Evolutionary conservation across 129 eudicot species (phyloP), one percentile per base, ranked within the genome.

Genomic region (Tagetes erecta): DNA sequence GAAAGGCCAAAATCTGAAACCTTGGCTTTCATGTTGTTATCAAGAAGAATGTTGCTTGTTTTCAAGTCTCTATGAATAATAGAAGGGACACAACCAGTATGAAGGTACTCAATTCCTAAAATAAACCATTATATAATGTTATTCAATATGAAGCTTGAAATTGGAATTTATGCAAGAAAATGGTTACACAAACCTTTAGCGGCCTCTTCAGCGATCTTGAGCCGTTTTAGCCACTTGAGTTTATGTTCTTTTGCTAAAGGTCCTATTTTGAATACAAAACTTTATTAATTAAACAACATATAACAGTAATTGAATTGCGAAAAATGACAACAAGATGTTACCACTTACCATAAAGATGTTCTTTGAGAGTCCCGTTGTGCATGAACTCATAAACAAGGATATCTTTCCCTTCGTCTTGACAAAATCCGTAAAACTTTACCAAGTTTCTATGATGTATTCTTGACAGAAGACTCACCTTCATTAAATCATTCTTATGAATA

Each of bases 1-100:
- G 99, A 94, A 76, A 94, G 99, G 49, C 99, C 99, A 79, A 94
- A 94, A 88, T 94, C 99, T 33, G 99, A 94, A 71, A 94, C 99
- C 84, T 94, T 94, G 6, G 99, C 99, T 79, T 86, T 83, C 96
- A 83, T 88, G 81, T 94, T 88, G 63, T 84, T 94, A 83, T 94
- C 99, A 50, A 94, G 93, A 68, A 94, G 97, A 81, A 94, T 90
- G 75, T 94, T 94, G 85, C 97, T 94, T 60, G 99, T 88, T 82
- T 94, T 94, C 65, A 94, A 75, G 84, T 94, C 99, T 83, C 99
- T 65, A 50, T 94, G 99, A 57, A 94, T 94, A 60, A 94, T 91
- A 42, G 96, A 84, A 27, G 99, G 97, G 33, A 94, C 96, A 74
- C 99, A 94, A 64, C 99, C 99, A 2, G 96, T 91, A 78, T 94